These are phyloP conservation scores for Persicaria maculosa DNA, from an alignment of 148 eudicot species.

Conservation along the genomic window DNA sequence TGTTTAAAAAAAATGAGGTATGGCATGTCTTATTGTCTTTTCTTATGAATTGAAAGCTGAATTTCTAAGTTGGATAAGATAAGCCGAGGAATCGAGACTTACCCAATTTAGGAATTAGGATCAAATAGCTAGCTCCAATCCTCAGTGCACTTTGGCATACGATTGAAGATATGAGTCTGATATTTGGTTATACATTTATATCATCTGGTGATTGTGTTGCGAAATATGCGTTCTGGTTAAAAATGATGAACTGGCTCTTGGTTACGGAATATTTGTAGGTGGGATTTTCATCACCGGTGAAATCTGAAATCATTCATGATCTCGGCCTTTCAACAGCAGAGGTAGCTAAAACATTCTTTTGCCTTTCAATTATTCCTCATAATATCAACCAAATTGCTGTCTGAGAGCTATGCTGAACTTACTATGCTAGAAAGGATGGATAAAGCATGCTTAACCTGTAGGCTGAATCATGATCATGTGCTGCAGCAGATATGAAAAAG, in stretches of 20 bases:
- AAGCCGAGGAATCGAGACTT: too few relatives aligned
- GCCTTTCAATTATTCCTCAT: background rate
- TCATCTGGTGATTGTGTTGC: background rate
- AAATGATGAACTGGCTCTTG: background rate
- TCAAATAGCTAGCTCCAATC: too few relatives aligned
- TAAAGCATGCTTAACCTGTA: too few relatives aligned
- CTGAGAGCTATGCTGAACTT: too few relatives aligned
- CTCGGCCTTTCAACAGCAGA: conserved; percentile 17
- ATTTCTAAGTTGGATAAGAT: too few relatives aligned
- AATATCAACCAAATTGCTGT: background rate
- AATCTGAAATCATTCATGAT: conserved; percentile 15
- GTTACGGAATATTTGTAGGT: conserved; percentile 2
- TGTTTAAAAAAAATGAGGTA: too few relatives aligned
- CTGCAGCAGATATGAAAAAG: background rate
- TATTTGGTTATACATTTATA: background rate
- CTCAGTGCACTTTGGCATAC: too few relatives aligned
- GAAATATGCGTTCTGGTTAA: background rate
- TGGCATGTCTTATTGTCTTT: too few relatives aligned
- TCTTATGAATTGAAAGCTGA: too few relatives aligned
- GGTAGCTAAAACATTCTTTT: conserved; percentile 5
- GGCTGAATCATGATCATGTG: too few relatives aligned
- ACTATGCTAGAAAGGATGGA: too few relatives aligned
- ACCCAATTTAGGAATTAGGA: too few relatives aligned
- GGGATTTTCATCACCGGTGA: conserved; percentile 19
- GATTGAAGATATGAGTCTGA: background rate